Base-by-base conservation (phyloP, 2,329 filamentous ascomycete genomes). In the Fonsecaea erecta region DNA sequence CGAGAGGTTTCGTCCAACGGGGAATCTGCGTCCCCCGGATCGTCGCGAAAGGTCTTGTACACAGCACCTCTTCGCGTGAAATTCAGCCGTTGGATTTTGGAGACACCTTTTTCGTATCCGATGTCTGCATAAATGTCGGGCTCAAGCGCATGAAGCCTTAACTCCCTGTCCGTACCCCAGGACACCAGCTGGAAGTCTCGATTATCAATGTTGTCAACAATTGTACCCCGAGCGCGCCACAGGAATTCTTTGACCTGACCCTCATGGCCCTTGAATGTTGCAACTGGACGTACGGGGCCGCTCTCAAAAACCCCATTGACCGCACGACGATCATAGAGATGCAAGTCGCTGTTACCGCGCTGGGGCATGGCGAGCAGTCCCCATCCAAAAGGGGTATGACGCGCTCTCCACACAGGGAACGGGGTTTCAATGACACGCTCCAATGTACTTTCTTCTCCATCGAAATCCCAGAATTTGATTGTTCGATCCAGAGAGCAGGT, bases 391-490 rank as follows among this genome's bases (percentile, higher is more conserved):
- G 93, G 93, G 0, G 93, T 96, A 74, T 97, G 92, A 2, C 93
- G 87, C 57, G 94, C 93, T 73, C 93, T 86, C 92, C 93, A 96
- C 24, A 97, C 90, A 0, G 93, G 94, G 73, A 93, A 97, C 1
- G 89, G 86, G 1, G 93, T 95, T 54, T 85, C 83, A 61, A 97
- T 93, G 52, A 93, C 85, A 65, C 91, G 88, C 73, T 94, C 90
- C 0, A 91, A 89, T 18, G 83, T 80, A 67, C 91, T 84, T 2
- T 83, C 82, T 3, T 87, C 82, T 18, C 85, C 81, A 1, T 81
- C 83, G 71, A 93, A 92, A 75, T 97, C 90, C 93, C 93, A 97
- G 70, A 97, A 90, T 75, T 96, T 96, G 78, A 97, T 94, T 46
- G 90, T 96, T 75, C 90, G 92, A 75, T 97, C 93, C 55, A 97